Conservation (phyloP, 2,329 filamentous ascomycete genomes). For the Scedosporium dehoogii region DNA sequence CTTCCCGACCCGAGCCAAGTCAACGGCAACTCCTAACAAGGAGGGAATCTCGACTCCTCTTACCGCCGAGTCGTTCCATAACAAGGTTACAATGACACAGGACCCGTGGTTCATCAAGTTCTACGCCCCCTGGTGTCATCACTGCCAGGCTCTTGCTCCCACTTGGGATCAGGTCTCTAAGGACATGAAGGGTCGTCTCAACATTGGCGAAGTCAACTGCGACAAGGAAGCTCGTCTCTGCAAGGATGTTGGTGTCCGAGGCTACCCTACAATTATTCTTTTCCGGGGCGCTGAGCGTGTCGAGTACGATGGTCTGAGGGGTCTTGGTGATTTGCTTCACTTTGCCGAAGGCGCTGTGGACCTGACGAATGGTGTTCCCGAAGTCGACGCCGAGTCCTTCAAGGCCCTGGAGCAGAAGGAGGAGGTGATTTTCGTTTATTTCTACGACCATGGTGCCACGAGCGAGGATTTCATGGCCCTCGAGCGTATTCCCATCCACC, state of each 20-base stretch:
- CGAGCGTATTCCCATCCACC: conserved; percentile 73
- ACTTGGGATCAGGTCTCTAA: conserved; percentile 85
- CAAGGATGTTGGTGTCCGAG: conserved; percentile 72
- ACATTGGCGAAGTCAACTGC: conserved; percentile 94
- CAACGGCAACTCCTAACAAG: conserved; percentile 56
- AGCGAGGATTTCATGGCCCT: conserved; percentile 84
- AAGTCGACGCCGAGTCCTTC: conserved; percentile 69
- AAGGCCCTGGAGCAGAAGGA: conserved; percentile 82
- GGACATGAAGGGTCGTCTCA: conserved; percentile 81
- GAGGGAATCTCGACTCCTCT: conserved; percentile 66
- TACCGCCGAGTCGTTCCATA: conserved; percentile 77
- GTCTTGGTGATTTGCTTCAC: conserved; percentile 77
- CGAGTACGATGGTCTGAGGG: conserved; percentile 86
- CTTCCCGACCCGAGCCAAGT: conserved; percentile 34
- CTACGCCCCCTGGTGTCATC: conserved; percentile 93
- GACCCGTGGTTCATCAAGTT: conserved; percentile 99
- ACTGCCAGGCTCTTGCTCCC: conserved; percentile 87
- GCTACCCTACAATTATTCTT: conserved; percentile 85
- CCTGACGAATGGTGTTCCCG: conserved; percentile 62
- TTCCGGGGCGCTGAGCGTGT: conserved; percentile 87
- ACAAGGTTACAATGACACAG: conserved; percentile 71
- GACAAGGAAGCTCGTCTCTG: conserved; percentile 79
- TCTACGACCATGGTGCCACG: conserved; percentile 93
- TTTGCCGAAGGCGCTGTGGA: conserved; percentile 83
- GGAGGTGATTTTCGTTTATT: conserved; percentile 94